Evolutionary conservation across 306 rosid genomes (phyloP).

Genomic region (Quercus bicolor): DNA sequence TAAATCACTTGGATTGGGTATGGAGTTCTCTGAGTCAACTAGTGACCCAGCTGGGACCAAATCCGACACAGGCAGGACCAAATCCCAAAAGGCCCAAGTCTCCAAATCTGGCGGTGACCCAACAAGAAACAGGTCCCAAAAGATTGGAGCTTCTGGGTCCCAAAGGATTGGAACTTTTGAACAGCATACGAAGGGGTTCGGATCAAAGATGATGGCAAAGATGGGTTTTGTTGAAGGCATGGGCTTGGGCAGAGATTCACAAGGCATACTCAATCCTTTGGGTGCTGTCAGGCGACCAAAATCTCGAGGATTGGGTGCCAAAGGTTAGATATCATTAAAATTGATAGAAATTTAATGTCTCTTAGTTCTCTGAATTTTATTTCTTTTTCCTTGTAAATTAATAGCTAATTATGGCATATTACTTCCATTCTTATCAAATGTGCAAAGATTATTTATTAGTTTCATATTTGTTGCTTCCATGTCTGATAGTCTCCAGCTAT

Average conservation of each 20-base stretch:
- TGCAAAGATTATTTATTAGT: not conserved
- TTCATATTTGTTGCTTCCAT: not conserved
- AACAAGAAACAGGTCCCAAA: conserved; percentile 24
- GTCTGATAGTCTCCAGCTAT: not conserved
- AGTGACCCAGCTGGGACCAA: conserved; percentile 17
- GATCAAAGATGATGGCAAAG: conserved; percentile 93
- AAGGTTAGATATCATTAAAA: conserved; percentile 22
- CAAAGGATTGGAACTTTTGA: conserved; percentile 63
- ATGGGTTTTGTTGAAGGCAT: conserved; percentile 91
- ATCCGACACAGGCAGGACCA: not conserved
- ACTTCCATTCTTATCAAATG: not conserved
- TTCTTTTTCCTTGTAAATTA: conserved; percentile 5
- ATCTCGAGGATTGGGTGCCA: conserved; percentile 81
- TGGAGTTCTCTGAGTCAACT: conserved; percentile 47
- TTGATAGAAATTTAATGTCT: not conserved
- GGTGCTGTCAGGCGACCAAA: conserved; percentile 63
- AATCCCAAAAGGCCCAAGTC: not conserved
- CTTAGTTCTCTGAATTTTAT: not conserved
- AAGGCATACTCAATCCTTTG: conserved; percentile 77
- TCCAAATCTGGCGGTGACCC: conserved; percentile 13
- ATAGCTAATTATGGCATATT: not conserved
- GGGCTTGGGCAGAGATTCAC: conserved; percentile 76
- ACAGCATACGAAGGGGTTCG: conserved; percentile 84
- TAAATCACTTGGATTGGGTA: conserved; percentile 88
- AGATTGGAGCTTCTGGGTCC: conserved; percentile 51